These are phyloP conservation scores for Gymnopilus dilepis DNA, from an alignment of 768 basidiomycete genomes.

Conservation along the genomic window DNA sequence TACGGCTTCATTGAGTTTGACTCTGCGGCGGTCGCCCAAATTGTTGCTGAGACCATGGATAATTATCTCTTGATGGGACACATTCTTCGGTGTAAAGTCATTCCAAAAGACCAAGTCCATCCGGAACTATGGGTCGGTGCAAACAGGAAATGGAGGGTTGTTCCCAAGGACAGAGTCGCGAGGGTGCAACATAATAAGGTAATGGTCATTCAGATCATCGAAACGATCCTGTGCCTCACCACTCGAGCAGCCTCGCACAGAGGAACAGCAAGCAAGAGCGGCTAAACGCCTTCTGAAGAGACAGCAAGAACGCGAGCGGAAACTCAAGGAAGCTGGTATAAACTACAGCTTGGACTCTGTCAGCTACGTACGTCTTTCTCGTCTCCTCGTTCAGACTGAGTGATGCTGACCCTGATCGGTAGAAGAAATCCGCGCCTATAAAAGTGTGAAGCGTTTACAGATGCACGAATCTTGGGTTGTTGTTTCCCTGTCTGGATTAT, in stretches of 20 bases:
- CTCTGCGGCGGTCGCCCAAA: slow-evolving; percentile 86
- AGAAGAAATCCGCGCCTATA: slow-evolving; percentile 19
- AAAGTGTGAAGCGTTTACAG: slow-evolving; percentile 2
- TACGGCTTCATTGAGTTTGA: slow-evolving; percentile 97
- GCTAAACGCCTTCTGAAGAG: slow-evolving; percentile 75
- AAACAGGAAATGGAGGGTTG: slow-evolving; percentile 84
- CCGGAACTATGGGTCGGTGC: slow-evolving; percentile 97
- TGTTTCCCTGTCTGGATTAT: neutral
- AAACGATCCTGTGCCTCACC: neutral
- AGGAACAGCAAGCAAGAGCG: slow-evolving; percentile 67
- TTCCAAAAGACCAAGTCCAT: slow-evolving; percentile 90
- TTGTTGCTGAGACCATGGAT: slow-evolving; percentile 98
- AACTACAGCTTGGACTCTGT: slow-evolving; percentile 84
- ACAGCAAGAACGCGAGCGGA: slow-evolving; percentile 77
- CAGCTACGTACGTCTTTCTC: slow-evolving; percentile 76
- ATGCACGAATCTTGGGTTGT: too few relatives aligned
- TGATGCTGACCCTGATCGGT: neutral
- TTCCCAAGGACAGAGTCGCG: slow-evolving; percentile 76
- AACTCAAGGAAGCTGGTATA: slow-evolving; percentile 82
- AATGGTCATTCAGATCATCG: neutral
- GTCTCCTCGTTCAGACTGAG: neutral
- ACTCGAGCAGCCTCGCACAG: slow-evolving; percentile 65
- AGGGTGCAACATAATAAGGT: slow-evolving; percentile 87
- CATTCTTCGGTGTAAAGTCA: slow-evolving; percentile 87
- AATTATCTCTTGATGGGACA: slow-evolving; percentile 97